Conservation (phyloP, 2,329 filamentous ascomycete genomes). For the Penicillium sp. region DNA sequence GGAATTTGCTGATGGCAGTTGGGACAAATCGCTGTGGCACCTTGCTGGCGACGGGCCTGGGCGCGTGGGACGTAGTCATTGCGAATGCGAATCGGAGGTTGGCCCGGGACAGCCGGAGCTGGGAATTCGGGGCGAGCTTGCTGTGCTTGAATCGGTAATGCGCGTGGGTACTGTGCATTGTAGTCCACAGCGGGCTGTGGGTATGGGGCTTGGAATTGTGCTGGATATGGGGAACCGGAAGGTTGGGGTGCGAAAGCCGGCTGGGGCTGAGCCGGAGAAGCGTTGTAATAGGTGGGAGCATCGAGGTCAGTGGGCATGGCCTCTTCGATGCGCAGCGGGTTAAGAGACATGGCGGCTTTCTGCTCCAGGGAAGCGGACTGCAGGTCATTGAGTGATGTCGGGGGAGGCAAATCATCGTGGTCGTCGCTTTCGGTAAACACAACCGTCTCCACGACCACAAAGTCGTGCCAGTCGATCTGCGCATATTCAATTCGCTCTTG, state of each 20-base stretch:
- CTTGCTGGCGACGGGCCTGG: slow-evolving; percentile 68
- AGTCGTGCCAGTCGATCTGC: slow-evolving; percentile 97
- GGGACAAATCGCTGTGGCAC: slow-evolving; percentile 70
- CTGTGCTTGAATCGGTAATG: slow-evolving; percentile 22
- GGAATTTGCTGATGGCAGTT: slow-evolving; percentile 92
- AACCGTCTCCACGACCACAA: slow-evolving; percentile 92
- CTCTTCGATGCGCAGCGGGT: slow-evolving; percentile 84
- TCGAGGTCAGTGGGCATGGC: slow-evolving; percentile 80
- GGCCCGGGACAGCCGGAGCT: slow-evolving; percentile 61
- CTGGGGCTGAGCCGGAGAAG: slow-evolving; percentile 44
- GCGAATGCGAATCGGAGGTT: slow-evolving; percentile 78
- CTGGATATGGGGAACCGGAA: slow-evolving; percentile 27
- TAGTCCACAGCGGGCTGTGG: slow-evolving; percentile 30
- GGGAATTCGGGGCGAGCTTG: slow-evolving; percentile 67
- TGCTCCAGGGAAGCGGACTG: slow-evolving; percentile 94
- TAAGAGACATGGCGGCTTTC: slow-evolving; percentile 85
- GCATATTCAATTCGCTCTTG: slow-evolving; percentile 75
- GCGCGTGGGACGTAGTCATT: slow-evolving; percentile 89
- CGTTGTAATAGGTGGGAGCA: slow-evolving; percentile 52
- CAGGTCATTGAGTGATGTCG: slow-evolving; percentile 84
- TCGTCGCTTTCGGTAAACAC: slow-evolving; percentile 89
- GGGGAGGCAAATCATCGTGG: slow-evolving; percentile 78
- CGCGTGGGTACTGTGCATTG: slow-evolving; percentile 37
- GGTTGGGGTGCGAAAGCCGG: slow-evolving; percentile 33
- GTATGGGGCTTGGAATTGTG: slow-evolving; percentile 29